Percentiles rank a stretch among this genome's conserved stretches.
Evolutionary conservation across 2,329 filamentous ascomycete species (phyloP).

Genomic region (Cercospora berteroae): DNA sequence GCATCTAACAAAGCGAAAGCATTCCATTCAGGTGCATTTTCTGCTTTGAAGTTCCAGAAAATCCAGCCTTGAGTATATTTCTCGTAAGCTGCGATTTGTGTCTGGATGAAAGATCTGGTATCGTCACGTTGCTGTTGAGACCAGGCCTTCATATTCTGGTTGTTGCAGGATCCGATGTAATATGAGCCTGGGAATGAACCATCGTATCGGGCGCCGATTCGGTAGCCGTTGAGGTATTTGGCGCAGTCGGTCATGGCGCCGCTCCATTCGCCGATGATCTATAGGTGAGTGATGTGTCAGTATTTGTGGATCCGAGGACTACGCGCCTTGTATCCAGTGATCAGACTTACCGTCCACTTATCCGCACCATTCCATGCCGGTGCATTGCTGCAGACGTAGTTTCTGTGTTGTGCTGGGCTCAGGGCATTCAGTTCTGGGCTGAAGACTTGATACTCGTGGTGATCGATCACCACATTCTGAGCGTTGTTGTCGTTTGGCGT

Average conservation of each 20-base stretch:
- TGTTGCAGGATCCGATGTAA: constrained; percentile 55
- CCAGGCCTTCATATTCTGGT: constrained; percentile 52
- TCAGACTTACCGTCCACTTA: constrained; percentile 56
- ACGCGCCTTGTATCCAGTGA: neutral
- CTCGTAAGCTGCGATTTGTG: constrained; percentile 55
- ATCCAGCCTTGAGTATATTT: constrained; percentile 54
- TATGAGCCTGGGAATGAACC: constrained; percentile 52
- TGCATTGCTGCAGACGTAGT: constrained; percentile 56
- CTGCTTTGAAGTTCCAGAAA: constrained; percentile 61
- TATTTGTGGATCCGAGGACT: neutral
- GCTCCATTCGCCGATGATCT: constrained; percentile 66
- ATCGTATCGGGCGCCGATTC: constrained; percentile 60
- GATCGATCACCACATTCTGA: constrained; percentile 61
- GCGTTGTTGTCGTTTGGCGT: constrained; percentile 51
- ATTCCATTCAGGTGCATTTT: constrained; percentile 53
- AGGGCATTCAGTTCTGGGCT: constrained; percentile 51
- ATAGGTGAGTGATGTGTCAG: neutral
- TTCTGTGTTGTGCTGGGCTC: constrained; percentile 53
- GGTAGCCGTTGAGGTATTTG: constrained; percentile 52
- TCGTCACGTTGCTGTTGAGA: constrained; percentile 46
- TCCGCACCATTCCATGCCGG: constrained; percentile 52
- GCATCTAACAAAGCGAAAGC: constrained; percentile 50
- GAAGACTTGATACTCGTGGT: constrained; percentile 69
- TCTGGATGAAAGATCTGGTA: constrained; percentile 53
- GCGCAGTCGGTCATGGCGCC: constrained; percentile 64